phyloP scores from a whole-genome alignment of 495 filamentous ascomycete genomes.

The Podospora bellae-mahoneyi region DNA sequence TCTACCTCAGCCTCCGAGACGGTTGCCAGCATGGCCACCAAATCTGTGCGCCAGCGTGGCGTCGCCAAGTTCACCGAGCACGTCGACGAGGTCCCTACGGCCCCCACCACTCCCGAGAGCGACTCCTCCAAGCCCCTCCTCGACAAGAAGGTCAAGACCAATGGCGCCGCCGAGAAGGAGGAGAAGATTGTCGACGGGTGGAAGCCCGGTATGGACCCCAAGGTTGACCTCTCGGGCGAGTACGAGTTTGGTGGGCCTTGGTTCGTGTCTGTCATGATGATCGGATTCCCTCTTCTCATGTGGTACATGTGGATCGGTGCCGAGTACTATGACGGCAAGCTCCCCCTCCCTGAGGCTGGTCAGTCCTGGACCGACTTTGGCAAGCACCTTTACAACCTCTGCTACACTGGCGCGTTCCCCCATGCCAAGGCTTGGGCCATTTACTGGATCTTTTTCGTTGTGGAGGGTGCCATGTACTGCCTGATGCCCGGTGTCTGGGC shows the following conservation, averaged over 20 bases:
- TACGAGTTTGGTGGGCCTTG: conserved; percentile 86
- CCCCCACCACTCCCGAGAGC: conserved; percentile 31
- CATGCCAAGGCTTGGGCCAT: conserved; percentile 76
- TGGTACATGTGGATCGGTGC: conserved; percentile 99
- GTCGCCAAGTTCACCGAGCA: conserved; percentile 46
- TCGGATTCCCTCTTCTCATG: conserved; percentile 89
- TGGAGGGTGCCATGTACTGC: conserved; percentile 77
- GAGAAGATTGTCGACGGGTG: conserved; percentile 59
- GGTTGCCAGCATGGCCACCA: conserved; percentile 25
- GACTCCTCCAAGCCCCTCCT: conserved; percentile 27
- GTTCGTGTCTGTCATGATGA: conserved; percentile 80
- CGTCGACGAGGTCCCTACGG: conserved; percentile 33
- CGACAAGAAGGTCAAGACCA: conserved; percentile 22
- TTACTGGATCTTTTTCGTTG: conserved; percentile 89
- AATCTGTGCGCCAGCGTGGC: conserved; percentile 35
- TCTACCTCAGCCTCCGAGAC: conserved; percentile 40
- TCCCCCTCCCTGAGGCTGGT: conserved; percentile 63
- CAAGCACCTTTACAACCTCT: conserved; percentile 60
- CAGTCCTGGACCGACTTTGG: conserved; percentile 67
- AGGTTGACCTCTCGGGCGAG: conserved; percentile 72
- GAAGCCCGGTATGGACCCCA: conserved; percentile 66
- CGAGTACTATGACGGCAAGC: conserved; percentile 79
- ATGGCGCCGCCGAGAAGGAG: conserved; percentile 32
- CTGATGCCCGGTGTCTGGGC: conserved; percentile 77
- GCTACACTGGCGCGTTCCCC: conserved; percentile 80